Evolutionary conservation across 805 yeast genomes (phyloP), one percentile per base, ranked within the genome.

Genomic region (Barnettozyma salicaria): DNA sequence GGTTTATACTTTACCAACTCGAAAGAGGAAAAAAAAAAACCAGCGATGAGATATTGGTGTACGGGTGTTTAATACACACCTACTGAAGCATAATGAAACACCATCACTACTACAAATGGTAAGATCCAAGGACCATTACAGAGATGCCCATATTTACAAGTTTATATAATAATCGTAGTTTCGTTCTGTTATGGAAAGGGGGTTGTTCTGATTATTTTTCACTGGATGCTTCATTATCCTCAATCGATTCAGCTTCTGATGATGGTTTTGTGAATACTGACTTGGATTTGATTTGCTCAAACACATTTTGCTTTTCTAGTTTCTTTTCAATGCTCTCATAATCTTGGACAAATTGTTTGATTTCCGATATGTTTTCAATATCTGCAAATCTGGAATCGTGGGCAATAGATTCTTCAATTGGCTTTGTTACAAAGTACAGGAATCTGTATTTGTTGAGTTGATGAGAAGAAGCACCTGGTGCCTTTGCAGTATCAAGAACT

Each of bases 341-440:
- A 19, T 34, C 22, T 18, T 28, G 14, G 10, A 44, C 45, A 19
- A 41, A 44, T 21, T 36, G 16, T 10, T 25, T 24, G 8, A 38
- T 14, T n/a, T 27, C 12, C 7, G 20, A 9, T 18, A 40, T 22
- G 12, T 16, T 21, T 25, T 27, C 19, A 7, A 32, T 11, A 11
- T 31, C 28, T 13, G 13, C 23, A n/a, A 22, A 20, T 13, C 23
- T 24, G 12, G 20, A 37, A 30, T 22, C 33, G 18, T 39, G 14
- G 41, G 14, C 9, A 38, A 40, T 28, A 39, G 48, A 30, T 28
- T 40, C 38, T 11, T 44, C 49, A 24, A 53, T 43, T 37, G 56
- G 53, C n/a, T 38, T 37, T 18, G 44, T 26, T 24, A 40, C 43
- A 18, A 60, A 25, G 31, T 60, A 60, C 9, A 38, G 27, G 29